Base-by-base conservation (phyloP, 176 grass and related monocot genomes). In the Triticum monococcum region DNA sequence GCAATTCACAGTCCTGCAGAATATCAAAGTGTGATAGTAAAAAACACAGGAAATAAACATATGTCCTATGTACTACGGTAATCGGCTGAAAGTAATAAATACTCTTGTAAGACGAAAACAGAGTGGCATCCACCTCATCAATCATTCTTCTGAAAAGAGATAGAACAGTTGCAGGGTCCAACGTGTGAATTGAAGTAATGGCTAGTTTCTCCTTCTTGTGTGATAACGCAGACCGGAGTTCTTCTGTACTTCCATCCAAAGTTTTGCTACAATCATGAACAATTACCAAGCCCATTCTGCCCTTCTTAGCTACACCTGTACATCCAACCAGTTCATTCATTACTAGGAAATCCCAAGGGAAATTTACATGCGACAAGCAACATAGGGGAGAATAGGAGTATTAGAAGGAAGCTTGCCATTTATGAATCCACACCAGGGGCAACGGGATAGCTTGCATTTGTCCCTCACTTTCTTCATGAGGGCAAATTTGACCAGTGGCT, bases 1-100 rank as follows among this genome's bases (percentile, higher is more conserved):
- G 93, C 84, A 98, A 84, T 91, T 98, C 96, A 85, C 96, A 95
- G 81, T 98, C 96, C 96, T 98, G 90, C 62, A 91, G n/a, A 60
- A 83, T 43, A 87, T 88, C 70, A 5, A 86, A 78, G 22, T 36
- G 38, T 16, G 24, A 66, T 30, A 54, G 46, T 65, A 78, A 78
- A 32, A 43, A 54, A 79, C 64, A 32, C 17, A 46, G 54, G 17
- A 71, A 79, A 24, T 17, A 45, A 87, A 46, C 17, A 9, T 71
- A 14, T 40, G 22, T 67, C 59, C 24, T 56, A 73, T 65, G 78
- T 57, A 85, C 24, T 32, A 9, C 24, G 28, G 50, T 74, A 54
- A 66, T 82, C 52, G 14, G 62, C 68, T 48, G 64, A 62, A 37
- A 30, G 75, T 84, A 70, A 77, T 31, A 86, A 75, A 77, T 38